phyloP scores from a whole-genome alignment of 2,329 filamentous ascomycete species.

The Scytalidium lignicola region DNA sequence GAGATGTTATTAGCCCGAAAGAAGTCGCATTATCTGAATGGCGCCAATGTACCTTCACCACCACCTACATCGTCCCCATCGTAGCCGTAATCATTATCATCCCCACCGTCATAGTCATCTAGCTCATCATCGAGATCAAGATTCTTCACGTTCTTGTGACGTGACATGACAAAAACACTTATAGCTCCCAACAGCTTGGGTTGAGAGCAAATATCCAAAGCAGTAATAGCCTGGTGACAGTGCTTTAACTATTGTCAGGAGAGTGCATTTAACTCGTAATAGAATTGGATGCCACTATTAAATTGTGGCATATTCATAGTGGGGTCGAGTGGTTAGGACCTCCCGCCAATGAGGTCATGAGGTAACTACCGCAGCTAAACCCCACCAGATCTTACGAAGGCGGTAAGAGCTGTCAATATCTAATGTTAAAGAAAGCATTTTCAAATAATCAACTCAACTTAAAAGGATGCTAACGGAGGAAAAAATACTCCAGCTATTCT shows the following conservation, averaged over 20 bases:
- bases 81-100: conserved; percentile 35
- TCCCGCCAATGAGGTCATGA: background rate
- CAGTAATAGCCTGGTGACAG: no score
- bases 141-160: conserved; percentile 33
- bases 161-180: conserved; percentile 27
- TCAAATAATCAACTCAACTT: no score
- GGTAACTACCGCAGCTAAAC: background rate
- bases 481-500: no score
- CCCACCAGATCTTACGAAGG: background rate
- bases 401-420: background rate
- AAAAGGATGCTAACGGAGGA: no score
- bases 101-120: conserved; percentile 45
- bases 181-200: no score
- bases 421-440: no score
- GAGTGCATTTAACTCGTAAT: no score
- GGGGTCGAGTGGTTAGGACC: background rate
- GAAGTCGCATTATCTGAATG: background rate
- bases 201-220: no score
- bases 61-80: conserved; percentile 27
- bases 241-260: no score
- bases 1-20: conserved; percentile 7
- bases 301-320: background rate
- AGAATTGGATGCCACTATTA: background rate
- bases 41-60: conserved; percentile 10
- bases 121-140: conserved; percentile 41